Conservation (phyloP, 2,329 filamentous ascomycete species). For the Nothophoma quercina region DNA sequence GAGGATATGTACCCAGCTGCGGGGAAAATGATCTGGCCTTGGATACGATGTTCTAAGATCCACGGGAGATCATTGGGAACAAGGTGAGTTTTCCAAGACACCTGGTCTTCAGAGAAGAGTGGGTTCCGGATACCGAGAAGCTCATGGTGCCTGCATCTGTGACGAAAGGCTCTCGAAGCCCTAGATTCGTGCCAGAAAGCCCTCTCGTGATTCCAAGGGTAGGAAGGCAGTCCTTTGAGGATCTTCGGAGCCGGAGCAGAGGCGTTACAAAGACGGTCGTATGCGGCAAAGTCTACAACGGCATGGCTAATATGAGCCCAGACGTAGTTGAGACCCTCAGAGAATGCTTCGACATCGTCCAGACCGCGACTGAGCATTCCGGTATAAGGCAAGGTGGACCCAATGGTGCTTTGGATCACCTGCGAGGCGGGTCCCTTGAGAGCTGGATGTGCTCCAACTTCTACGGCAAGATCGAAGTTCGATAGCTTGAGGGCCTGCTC, state of each 20-base stretch:
- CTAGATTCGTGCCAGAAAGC: constrained; percentile 33
- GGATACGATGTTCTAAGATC: constrained; percentile 27
- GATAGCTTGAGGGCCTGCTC: constrained; percentile 24
- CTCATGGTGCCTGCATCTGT: constrained; percentile 20
- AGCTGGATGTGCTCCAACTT: constrained; percentile 57
- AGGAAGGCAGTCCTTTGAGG: constrained; percentile 27
- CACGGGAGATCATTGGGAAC: constrained; percentile 20
- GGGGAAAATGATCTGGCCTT: constrained; percentile 53
- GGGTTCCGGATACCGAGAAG: constrained; percentile 14
- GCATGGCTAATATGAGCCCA: not conserved
- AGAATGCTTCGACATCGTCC: constrained; percentile 31
- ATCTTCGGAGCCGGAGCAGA: not conserved
- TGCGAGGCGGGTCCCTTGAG: constrained; percentile 53
- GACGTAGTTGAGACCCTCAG: constrained; percentile 14
- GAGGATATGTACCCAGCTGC: constrained; percentile 55
- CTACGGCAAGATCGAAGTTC: constrained; percentile 51
- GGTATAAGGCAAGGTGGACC: constrained; percentile 22
- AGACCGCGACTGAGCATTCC: constrained; percentile 31
- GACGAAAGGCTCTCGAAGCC: constrained; percentile 7
- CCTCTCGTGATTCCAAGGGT: constrained; percentile 40
- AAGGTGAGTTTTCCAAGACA: constrained; percentile 25
- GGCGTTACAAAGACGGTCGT: not conserved
- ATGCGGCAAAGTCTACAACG: not conserved
- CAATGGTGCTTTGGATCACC: constrained; percentile 34
- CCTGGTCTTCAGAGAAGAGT: not conserved